phyloP scores from a whole-genome alignment of 495 filamentous ascomycete species.

The Penicillium tannophilum region DNA sequence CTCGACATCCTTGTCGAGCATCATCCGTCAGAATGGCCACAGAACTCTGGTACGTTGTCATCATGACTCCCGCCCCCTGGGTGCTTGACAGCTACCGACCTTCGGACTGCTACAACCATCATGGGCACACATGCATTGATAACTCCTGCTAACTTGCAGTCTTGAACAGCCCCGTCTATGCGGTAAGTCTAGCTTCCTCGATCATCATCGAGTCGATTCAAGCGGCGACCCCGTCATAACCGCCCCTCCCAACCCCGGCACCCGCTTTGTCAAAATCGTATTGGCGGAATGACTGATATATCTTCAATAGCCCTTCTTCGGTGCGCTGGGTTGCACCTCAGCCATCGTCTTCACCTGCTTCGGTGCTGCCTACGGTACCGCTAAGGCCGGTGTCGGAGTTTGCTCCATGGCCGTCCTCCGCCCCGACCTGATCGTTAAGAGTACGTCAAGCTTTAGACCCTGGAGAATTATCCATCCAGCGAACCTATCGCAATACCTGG shows the following conservation, averaged over 20 bases:
- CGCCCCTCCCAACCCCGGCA: slow-evolving; percentile 18
- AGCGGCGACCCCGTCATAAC: slow-evolving; percentile 18
- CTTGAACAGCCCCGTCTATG: slow-evolving; percentile 85
- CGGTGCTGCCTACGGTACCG: slow-evolving; percentile 96
- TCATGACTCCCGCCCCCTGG: slow-evolving; percentile 37
- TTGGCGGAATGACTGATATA: slow-evolving; percentile 30
- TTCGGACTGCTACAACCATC: slow-evolving; percentile 27
- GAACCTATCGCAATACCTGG: background rate
- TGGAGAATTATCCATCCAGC: background rate
- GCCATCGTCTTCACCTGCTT: slow-evolving; percentile 99
- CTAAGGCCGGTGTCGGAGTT: slow-evolving; percentile 99
- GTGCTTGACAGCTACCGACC: slow-evolving; percentile 27
- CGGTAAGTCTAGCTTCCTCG: slow-evolving; percentile 69
- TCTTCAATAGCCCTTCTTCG: slow-evolving; percentile 85
- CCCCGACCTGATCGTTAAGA: slow-evolving; percentile 99
- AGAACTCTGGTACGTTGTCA: slow-evolving; percentile 65
- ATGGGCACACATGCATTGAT: slow-evolving; percentile 15
- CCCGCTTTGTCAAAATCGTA: background rate
- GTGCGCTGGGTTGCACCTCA: slow-evolving; percentile 97
- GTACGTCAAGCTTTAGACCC: slow-evolving; percentile 55
- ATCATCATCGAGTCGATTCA: slow-evolving; percentile 10
- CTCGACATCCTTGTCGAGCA: slow-evolving; percentile 16
- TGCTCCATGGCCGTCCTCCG: slow-evolving; percentile 96
- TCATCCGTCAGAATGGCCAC: slow-evolving; percentile 56
- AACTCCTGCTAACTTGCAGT: slow-evolving; percentile 41